A percentile compares a stretch with the other conserved stretches of the same genome.
These are phyloP conservation scores for Hyaloscypha bicolor DNA, from an alignment of 495 filamentous ascomycete species.

Conservation along the genomic window DNA sequence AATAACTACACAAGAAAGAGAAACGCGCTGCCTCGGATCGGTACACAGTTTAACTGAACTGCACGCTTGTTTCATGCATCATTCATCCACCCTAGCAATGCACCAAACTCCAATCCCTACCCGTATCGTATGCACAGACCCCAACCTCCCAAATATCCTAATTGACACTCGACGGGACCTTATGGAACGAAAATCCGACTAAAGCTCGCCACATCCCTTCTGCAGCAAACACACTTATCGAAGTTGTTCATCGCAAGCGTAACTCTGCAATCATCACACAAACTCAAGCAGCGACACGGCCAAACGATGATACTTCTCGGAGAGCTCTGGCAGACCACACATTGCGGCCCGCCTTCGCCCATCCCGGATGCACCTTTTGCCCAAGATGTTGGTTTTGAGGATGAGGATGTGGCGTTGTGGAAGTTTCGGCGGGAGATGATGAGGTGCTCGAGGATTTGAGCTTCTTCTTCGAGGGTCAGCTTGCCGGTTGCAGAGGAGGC, in stretches of 20 bases:
- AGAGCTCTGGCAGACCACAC: slow-evolving; percentile 89
- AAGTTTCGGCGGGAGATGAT: slow-evolving; percentile 63
- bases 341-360: slow-evolving; percentile 77
- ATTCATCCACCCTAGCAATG: background rate
- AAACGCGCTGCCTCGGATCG: no score
- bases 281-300: slow-evolving; percentile 91
- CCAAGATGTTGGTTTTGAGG: slow-evolving; percentile 48
- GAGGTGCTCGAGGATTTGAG: slow-evolving; percentile 76
- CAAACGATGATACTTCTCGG: slow-evolving; percentile 90
- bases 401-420: slow-evolving; percentile 28
- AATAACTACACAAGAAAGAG: slow-evolving; percentile 1
- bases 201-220: slow-evolving; percentile 83
- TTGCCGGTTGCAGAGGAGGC: slow-evolving; percentile 33
- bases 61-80: background rate
- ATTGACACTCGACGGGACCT: background rate
- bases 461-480: slow-evolving; percentile 72
- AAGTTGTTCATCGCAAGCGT: slow-evolving; percentile 97
- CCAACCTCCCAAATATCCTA: background rate
- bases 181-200: slow-evolving; percentile 84
- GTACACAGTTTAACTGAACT: background rate
- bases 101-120: background rate
- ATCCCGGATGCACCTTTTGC: slow-evolving; percentile 69
- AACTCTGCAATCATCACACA: slow-evolving; percentile 94
- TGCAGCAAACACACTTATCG: slow-evolving; percentile 90
- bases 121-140: background rate